Evolutionary conservation across 768 basidiomycete genomes (phyloP).

Genomic region (Pleurotus citrinopileatus): DNA sequence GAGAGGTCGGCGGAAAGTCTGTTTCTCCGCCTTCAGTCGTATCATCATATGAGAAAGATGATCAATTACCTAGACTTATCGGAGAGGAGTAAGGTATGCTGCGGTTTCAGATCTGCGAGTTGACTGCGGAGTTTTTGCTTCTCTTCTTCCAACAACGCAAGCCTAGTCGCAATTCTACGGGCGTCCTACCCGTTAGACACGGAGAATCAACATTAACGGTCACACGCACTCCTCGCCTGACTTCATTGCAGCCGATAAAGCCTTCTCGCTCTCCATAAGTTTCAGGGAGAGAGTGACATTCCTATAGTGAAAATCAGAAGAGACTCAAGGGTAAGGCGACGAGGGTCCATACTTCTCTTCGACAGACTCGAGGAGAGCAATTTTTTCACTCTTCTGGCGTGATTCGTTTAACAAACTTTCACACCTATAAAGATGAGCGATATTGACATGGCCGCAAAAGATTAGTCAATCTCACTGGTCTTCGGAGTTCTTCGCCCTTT

Average conservation of each 20-base stretch:
- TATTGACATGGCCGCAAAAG: background rate
- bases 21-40: background rate
- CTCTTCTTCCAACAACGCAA: background rate
- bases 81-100: background rate
- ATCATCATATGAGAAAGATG: background rate
- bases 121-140: background rate
- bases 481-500: background rate
- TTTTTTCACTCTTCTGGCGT: background rate
- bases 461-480: background rate
- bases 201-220: background rate
- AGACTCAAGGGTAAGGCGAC: background rate
- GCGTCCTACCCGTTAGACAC: background rate
- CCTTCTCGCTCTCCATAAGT: background rate
- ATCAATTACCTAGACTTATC: constrained; percentile 4
- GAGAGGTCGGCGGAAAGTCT: background rate
- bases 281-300: constrained; percentile 2
- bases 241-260: background rate
- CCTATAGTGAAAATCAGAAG: background rate
- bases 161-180: background rate
- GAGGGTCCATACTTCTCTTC: background rate
- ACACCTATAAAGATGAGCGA: background rate
- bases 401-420: background rate
- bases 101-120: background rate
- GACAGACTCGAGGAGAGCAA: background rate
- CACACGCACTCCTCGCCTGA: constrained; percentile 1